Percentiles rank a stretch among this genome's conserved stretches.
Conservation (phyloP, 192 early-diverging fungal species). For the Cladochytrium replicatum region DNA sequence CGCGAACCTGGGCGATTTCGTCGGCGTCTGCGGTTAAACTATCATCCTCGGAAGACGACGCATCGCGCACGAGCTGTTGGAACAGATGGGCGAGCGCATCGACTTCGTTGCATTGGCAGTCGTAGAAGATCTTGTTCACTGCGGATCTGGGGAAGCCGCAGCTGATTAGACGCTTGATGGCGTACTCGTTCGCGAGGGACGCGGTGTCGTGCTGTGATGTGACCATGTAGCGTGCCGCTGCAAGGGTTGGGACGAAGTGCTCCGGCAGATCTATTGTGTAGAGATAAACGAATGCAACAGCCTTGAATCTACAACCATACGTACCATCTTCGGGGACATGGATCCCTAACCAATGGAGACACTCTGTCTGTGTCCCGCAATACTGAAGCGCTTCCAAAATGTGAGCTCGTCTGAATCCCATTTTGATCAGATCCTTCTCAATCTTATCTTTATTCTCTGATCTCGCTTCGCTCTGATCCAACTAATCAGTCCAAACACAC, state of each 20-base stretch:
- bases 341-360: constrained; percentile 80
- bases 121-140: constrained; percentile 37
- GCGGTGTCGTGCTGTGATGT: constrained; percentile 37
- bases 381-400: constrained; percentile 63
- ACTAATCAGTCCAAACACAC: no score
- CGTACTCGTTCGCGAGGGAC: constrained; percentile 49
- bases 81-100: constrained; percentile 43
- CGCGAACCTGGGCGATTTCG: constrained; percentile 26
- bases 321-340: constrained; percentile 84
- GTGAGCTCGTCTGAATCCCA: constrained; percentile 66
- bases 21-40: constrained; percentile 30
- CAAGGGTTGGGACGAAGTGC: constrained; percentile 41
- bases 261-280: constrained; percentile 40
- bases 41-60: no score
- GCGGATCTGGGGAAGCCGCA: constrained; percentile 47
- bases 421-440: constrained; percentile 26
- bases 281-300: not conserved
- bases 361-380: constrained; percentile 31
- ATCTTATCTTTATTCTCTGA: constrained; percentile 5
- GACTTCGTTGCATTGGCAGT: constrained; percentile 34
- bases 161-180: constrained; percentile 44
- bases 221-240: constrained; percentile 39
- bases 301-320: not conserved
- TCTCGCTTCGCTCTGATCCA: constrained; percentile 5
- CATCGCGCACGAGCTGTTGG: constrained; percentile 27